A percentile compares a stretch with the other conserved stretches of the same genome.
Conservation (phyloP, 768 basidiomycete species). For the Phaeotremella fagi region DNA sequence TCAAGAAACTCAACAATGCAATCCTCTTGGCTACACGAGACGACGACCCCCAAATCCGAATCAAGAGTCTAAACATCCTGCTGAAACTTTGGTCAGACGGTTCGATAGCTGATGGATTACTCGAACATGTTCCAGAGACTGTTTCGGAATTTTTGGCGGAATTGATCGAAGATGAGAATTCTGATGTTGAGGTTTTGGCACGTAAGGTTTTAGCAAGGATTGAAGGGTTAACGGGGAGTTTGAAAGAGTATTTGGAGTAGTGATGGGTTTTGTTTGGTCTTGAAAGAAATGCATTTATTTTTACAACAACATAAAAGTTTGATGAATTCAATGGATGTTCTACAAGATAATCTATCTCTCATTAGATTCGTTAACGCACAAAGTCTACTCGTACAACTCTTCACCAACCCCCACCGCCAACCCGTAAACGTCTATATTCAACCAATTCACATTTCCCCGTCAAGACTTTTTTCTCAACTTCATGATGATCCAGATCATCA, state of each 20-base stretch:
- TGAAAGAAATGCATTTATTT: too few relatives aligned
- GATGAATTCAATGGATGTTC: too few relatives aligned
- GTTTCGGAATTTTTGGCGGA: constrained; percentile 46
- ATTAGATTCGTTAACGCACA: too few relatives aligned
- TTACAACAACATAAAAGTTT: too few relatives aligned
- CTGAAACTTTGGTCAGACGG: constrained; percentile 71
- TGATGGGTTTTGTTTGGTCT: too few relatives aligned
- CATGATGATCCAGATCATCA: background rate
- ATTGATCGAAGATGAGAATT: constrained; percentile 65
- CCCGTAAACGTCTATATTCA: constrained; percentile 41
- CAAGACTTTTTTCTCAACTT: constrained; percentile 2
- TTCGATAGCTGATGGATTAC: constrained; percentile 63
- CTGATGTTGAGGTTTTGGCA: constrained; percentile 67
- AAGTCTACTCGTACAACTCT: too few relatives aligned
- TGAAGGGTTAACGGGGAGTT: constrained; percentile 41
- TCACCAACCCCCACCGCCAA: constrained; percentile 44
- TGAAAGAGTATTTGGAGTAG: constrained; percentile 46
- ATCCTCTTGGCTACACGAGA: constrained; percentile 85
- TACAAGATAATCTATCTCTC: too few relatives aligned
- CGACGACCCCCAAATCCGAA: constrained; percentile 65
- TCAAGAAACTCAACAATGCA: constrained; percentile 76
- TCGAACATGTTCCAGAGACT: constrained; percentile 75
- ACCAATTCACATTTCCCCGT: constrained; percentile 35
- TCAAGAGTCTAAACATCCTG: constrained; percentile 65
- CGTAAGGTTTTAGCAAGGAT: constrained; percentile 47